phyloP scores from a whole-genome alignment of 192 early-diverging fungal species.

The Oehlia diaphana region DNA sequence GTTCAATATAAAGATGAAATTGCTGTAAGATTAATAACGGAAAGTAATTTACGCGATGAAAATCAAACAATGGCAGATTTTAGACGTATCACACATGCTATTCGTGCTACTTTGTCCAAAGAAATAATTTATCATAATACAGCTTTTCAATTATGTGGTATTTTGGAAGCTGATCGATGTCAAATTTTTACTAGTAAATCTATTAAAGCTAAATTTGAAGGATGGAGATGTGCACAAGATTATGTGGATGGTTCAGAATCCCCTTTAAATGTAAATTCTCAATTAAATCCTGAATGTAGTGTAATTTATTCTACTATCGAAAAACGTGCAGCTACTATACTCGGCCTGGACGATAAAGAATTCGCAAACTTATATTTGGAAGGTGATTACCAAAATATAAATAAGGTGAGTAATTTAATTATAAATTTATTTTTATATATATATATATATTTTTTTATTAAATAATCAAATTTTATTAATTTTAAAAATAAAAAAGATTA shows the following conservation, averaged over 20 bases:
- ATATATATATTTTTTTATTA: no score
- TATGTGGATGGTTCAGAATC: neutral
- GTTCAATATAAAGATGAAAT: constrained; percentile 24
- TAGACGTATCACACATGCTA: constrained; percentile 18
- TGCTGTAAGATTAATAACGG: neutral
- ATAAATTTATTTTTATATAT: neutral
- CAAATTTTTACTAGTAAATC: constrained; percentile 16
- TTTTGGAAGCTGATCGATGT: constrained; percentile 13
- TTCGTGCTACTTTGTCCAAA: constrained; percentile 15
- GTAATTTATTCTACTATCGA: neutral
- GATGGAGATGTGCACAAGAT: constrained; percentile 11
- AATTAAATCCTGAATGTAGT: constrained; percentile 10
- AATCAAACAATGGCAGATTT: constrained; percentile 14
- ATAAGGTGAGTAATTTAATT: neutral
- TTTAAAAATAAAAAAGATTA: neutral
- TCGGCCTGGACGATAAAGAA: neutral
- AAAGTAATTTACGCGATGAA: constrained; percentile 10
- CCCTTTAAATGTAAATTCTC: neutral
- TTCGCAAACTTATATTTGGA: constrained; percentile 3
- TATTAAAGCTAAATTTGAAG: no score
- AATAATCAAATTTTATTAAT: no score
- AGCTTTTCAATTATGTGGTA: constrained; percentile 6
- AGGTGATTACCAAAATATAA: neutral
- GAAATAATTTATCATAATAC: constrained; percentile 19
- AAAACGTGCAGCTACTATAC: neutral